A percentile compares a stretch with the other conserved stretches of the same genome.
phyloP scores from a whole-genome alignment of 163 green algal genomes.

The Scenedesmus sp. region DNA sequence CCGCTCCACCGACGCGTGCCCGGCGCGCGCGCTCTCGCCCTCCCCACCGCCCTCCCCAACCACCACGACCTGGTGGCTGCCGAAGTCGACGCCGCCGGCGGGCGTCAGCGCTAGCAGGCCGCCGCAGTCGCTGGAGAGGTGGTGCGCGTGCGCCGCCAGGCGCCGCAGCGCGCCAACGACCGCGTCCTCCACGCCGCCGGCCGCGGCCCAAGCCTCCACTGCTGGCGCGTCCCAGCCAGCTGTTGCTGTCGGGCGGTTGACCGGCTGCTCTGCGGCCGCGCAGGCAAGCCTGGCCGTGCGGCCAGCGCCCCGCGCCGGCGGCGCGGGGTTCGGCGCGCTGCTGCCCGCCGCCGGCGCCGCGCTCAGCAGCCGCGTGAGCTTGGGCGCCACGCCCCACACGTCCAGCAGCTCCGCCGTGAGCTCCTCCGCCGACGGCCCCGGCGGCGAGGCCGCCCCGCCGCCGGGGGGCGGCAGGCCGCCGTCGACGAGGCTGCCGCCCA shows the following conservation, averaged over 20 bases:
- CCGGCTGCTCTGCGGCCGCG: neutral
- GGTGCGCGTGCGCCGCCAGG: neutral
- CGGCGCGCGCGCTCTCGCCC: neutral
- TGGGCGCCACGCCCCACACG: conserved; percentile 5
- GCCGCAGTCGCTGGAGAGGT: conserved; percentile 5
- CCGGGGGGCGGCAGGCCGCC: neutral
- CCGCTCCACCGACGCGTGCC: neutral
- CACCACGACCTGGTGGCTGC: conserved; percentile 10
- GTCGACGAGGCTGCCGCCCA: neutral
- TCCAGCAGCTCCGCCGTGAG: conserved; percentile 10
- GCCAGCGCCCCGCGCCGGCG: neutral
- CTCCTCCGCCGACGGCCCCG: neutral
- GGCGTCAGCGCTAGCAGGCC: neutral
- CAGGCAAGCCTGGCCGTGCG: neutral
- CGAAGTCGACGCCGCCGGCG: conserved; percentile 8
- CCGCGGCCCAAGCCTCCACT: neutral
- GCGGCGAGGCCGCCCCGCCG: neutral
- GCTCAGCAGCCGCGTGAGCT: conserved; percentile 8
- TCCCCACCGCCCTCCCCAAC: neutral
- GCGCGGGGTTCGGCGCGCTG: neutral
- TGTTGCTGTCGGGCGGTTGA: too few relatives aligned
- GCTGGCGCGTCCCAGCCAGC: too few relatives aligned
- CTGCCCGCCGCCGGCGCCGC: neutral
- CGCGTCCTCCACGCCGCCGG: neutral
- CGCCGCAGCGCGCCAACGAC: neutral